Percentiles rank a stretch among this genome's conserved stretches.
Conservation (phyloP, 495 filamentous ascomycete genomes). For the Tuber microsphaerosporum region DNA sequence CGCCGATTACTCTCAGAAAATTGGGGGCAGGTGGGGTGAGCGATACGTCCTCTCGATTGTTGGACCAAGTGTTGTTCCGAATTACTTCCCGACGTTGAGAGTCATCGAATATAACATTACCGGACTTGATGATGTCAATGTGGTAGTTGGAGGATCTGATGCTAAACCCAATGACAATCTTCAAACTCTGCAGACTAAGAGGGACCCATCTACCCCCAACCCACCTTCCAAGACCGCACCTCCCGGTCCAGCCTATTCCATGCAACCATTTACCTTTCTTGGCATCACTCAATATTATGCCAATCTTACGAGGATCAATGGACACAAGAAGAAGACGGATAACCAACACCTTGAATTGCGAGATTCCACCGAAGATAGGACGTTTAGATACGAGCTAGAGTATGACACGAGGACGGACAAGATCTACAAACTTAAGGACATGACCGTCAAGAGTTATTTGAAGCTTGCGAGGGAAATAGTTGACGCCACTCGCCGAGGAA, state of each 20-base stretch:
- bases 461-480: slow-evolving; percentile 71
- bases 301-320: slow-evolving; percentile 81
- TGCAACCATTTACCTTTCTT: slow-evolving; percentile 67
- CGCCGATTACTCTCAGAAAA: slow-evolving; percentile 52
- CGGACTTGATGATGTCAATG: slow-evolving; percentile 47
- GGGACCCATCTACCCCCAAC: slow-evolving; percentile 58
- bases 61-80: slow-evolving; percentile 80
- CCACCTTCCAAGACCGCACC: slow-evolving; percentile 64
- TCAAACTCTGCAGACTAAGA: slow-evolving; percentile 42
- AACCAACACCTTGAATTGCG: slow-evolving; percentile 45
- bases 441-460: slow-evolving; percentile 78
- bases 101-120: slow-evolving; percentile 91
- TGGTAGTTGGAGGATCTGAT: slow-evolving; percentile 4
- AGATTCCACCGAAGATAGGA: slow-evolving; percentile 45
- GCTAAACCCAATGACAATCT: slow-evolving; percentile 6
- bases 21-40: slow-evolving; percentile 75
- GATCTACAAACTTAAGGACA: slow-evolving; percentile 65
- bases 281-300: slow-evolving; percentile 86
- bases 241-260: slow-evolving; percentile 86
- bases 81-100: slow-evolving; percentile 80
- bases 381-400: slow-evolving; percentile 72
- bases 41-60: slow-evolving; percentile 75
- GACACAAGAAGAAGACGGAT: slow-evolving; percentile 50
- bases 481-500: slow-evolving; percentile 44
- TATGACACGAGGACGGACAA: slow-evolving; percentile 74